These are phyloP conservation scores for Suhomyces terraborum DNA, from an alignment of 1,139 yeast genomes.

Conservation along the genomic window DNA sequence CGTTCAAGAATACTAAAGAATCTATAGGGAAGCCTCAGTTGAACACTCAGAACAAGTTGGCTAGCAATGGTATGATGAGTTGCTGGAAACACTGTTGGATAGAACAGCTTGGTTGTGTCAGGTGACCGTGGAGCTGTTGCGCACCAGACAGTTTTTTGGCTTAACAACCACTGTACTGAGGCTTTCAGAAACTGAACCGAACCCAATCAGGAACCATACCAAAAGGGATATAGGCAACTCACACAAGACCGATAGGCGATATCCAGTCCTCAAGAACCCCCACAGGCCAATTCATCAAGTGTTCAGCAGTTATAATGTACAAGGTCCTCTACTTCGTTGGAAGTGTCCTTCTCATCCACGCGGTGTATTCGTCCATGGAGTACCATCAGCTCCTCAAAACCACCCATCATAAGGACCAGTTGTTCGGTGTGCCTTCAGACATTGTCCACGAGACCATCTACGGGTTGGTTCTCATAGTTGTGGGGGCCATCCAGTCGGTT, in stretches of 20 bases:
- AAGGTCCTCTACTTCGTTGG: conserved; percentile 26
- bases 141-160: neutral
- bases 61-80: neutral
- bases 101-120: neutral
- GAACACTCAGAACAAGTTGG: neutral
- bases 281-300: no score
- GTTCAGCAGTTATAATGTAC: conserved; percentile 10
- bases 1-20: neutral
- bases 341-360: conserved; percentile 39
- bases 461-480: conserved; percentile 40
- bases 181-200: no score
- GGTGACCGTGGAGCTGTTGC: neutral
- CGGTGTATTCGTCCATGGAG: conserved; percentile 56
- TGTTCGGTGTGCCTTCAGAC: conserved; percentile 35
- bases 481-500: conserved; percentile 37
- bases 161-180: neutral
- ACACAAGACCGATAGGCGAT: no score
- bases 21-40: no score
- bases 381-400: conserved; percentile 41
- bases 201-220: neutral
- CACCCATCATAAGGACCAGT: conserved; percentile 17
- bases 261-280: no score
- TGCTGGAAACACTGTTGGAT: neutral
- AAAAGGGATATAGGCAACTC: no score
- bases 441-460: conserved; percentile 43